Evolutionary conservation across 225 moss, liverwort and hornwort genomes (phyloP).

Genomic region (Polytrichum formosum): DNA sequence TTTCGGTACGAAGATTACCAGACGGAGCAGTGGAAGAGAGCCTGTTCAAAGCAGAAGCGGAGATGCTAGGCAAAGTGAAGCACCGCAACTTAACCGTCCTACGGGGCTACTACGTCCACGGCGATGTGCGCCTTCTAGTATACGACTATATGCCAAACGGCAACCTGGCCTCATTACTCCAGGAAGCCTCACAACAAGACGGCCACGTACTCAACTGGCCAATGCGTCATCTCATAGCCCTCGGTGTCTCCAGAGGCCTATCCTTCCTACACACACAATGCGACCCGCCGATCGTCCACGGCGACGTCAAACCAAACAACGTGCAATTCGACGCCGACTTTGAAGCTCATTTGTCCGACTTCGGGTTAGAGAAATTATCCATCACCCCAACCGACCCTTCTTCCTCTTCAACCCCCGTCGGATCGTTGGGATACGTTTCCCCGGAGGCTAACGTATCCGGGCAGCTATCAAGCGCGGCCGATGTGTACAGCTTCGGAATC

Average conservation of each 20-base stretch:
- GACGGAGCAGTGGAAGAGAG: conserved; percentile 69
- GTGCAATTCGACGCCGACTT: conserved; percentile 66
- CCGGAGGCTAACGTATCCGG: conserved; percentile 77
- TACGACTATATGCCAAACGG: conserved; percentile 98
- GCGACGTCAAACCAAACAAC: conserved; percentile 67
- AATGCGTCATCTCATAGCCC: conserved; percentile 51
- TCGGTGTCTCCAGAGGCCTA: conserved; percentile 50
- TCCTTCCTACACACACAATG: conserved; percentile 57
- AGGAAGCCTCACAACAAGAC: conserved; percentile 56
- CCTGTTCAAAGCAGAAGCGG: conserved; percentile 74
- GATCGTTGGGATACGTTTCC: conserved; percentile 83
- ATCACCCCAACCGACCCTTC: conserved; percentile 57
- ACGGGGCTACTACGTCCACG: conserved; percentile 74
- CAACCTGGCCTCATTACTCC: conserved; percentile 71
- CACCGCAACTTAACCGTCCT: conserved; percentile 83
- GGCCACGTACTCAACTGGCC: conserved; percentile 59
- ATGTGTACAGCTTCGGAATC: conserved; percentile 95
- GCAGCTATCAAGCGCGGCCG: conserved; percentile 76
- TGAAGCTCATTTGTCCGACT: conserved; percentile 56
- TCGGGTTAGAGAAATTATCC: conserved; percentile 63
- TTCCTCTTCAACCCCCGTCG: conserved; percentile 65
- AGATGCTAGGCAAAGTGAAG: conserved; percentile 78
- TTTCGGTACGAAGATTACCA: conserved; percentile 72
- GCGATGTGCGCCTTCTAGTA: conserved; percentile 77
- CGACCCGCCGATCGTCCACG: conserved; percentile 61